These are phyloP conservation scores for Alternaria angustiovoidea DNA, from an alignment of 2,329 filamentous ascomycete genomes.

Conservation along the genomic window DNA sequence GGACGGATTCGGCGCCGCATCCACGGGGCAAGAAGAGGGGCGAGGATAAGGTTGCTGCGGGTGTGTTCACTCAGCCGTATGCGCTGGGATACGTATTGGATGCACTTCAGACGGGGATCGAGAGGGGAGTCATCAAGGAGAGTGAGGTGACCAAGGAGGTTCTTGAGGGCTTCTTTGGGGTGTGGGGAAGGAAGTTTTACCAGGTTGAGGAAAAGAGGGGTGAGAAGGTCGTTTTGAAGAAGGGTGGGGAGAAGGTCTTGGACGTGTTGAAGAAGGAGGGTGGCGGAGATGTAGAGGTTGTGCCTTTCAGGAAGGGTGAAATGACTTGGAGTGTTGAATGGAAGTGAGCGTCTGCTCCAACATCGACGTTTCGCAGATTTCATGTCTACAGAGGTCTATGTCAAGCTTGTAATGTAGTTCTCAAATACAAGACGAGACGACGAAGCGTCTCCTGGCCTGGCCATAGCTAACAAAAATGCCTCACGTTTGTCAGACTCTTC, in stretches of 20 bases:
- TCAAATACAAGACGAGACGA: no score
- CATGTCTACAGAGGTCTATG: background rate
- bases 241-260: conserved; percentile 63
- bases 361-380: no score
- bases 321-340: conserved; percentile 63
- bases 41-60: conserved; percentile 65
- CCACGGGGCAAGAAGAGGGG: conserved; percentile 67
- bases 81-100: conserved; percentile 71
- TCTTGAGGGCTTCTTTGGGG: conserved; percentile 66
- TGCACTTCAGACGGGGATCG: conserved; percentile 69
- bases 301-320: conserved; percentile 71
- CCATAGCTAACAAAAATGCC: no score
- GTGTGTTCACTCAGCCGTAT: conserved; percentile 81
- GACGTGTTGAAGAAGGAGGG: conserved; percentile 63
- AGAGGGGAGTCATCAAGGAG: conserved; percentile 61
- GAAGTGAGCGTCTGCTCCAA: conserved; percentile 30
- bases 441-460: background rate
- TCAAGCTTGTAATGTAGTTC: background rate
- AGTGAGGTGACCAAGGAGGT: conserved; percentile 63
- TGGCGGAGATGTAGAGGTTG: conserved; percentile 63
- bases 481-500: background rate
- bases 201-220: conserved; percentile 55
- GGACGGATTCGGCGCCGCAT: conserved; percentile 76
- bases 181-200: conserved; percentile 67
- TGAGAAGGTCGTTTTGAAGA: conserved; percentile 65